Percentiles rank a stretch among this genome's conserved stretches.
Conservation (phyloP, 495 filamentous ascomycete species). For the Chaetomium cochliodes region DNA sequence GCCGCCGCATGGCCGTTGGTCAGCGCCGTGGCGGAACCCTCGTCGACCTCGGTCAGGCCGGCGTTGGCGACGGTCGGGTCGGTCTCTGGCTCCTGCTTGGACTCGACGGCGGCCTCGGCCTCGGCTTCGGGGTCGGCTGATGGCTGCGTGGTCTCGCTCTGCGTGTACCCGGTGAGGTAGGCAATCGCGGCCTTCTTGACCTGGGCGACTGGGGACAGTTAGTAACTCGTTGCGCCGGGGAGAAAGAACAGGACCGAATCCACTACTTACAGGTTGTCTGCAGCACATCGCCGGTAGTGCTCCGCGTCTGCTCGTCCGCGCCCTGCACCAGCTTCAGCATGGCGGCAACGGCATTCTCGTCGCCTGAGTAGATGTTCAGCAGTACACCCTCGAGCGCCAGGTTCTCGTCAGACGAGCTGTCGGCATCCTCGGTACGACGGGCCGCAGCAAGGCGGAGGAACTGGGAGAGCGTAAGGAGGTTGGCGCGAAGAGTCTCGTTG, state of each 20-base stretch:
- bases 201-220: slow-evolving; percentile 56
- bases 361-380: slow-evolving; percentile 83
- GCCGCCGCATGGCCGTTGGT: slow-evolving; percentile 52
- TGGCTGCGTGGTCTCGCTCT: slow-evolving; percentile 43
- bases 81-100: slow-evolving; percentile 52
- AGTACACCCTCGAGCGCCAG: slow-evolving; percentile 88
- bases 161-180: slow-evolving; percentile 39
- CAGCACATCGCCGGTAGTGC: slow-evolving; percentile 61
- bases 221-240: slow-evolving; percentile 11
- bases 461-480: slow-evolving; percentile 67
- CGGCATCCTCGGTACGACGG: slow-evolving; percentile 62
- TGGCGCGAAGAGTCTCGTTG: slow-evolving; percentile 51
- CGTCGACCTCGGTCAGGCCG: slow-evolving; percentile 65
- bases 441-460: slow-evolving; percentile 78
- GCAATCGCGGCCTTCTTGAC: slow-evolving; percentile 63
- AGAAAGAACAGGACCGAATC: background rate
- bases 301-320: slow-evolving; percentile 65
- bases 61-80: slow-evolving; percentile 80
- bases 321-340: slow-evolving; percentile 86
- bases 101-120: slow-evolving; percentile 40
- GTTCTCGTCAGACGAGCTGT: slow-evolving; percentile 65
- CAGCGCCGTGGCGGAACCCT: slow-evolving; percentile 42
- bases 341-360: slow-evolving; percentile 72
- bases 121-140: slow-evolving; percentile 34
- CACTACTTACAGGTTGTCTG: slow-evolving; percentile 76